Percentiles rank a stretch among this genome's conserved stretches.
Conservation (phyloP, 768 basidiomycete genomes). For the Xanthoconium stramineum region DNA sequence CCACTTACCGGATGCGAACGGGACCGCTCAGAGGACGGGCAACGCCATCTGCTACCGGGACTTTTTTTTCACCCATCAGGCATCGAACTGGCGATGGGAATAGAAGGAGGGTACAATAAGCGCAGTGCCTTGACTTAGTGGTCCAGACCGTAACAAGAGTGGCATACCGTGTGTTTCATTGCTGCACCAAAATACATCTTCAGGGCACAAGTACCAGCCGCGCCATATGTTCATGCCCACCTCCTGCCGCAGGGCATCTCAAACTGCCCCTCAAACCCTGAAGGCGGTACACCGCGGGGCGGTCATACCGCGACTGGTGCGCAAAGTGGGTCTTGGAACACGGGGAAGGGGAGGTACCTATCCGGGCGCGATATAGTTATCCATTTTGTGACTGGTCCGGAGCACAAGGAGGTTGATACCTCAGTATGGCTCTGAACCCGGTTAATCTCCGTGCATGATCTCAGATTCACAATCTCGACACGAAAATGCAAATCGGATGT, state of each 20-base stretch:
- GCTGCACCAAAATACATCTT: background rate
- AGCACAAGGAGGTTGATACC: constrained; percentile 7
- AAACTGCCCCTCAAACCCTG: background rate
- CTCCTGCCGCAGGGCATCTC: background rate
- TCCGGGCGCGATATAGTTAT: background rate
- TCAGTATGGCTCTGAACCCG: background rate
- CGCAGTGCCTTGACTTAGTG: too few relatives aligned
- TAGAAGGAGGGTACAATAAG: too few relatives aligned
- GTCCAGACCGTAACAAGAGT: too few relatives aligned
- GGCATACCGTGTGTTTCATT: too few relatives aligned
- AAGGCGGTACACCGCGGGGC: background rate
- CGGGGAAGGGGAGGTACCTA: constrained; percentile 1
- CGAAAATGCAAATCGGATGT: constrained; percentile 20
- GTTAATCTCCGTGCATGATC: constrained; percentile 25
- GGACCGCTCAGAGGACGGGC: too few relatives aligned
- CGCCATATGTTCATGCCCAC: background rate
- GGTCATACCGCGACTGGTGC: background rate
- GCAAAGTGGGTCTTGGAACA: background rate
- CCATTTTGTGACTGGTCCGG: constrained; percentile 5
- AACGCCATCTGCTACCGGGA: too few relatives aligned
- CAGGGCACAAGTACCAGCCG: background rate
- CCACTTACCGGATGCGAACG: too few relatives aligned
- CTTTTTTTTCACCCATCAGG: background rate
- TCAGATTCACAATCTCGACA: constrained; percentile 24
- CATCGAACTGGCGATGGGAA: background rate